A percentile compares a stretch with the other conserved stretches of the same genome.
These are phyloP conservation scores for Calcarisporium arbuscula DNA, from an alignment of 2,329 filamentous ascomycete genomes.

Conservation along the genomic window DNA sequence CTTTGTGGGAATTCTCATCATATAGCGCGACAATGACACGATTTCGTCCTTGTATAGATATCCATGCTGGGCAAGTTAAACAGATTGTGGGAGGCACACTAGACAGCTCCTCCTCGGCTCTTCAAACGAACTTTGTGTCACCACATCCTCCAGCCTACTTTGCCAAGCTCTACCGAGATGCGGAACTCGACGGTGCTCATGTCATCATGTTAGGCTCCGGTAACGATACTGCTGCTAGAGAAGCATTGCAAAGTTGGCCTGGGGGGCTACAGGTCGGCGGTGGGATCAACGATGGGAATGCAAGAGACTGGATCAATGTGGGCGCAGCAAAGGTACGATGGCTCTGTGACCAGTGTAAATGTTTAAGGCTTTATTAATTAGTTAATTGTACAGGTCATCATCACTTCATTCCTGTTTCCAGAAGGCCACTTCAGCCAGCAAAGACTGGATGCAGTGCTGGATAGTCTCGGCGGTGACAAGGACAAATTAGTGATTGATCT, in stretches of 20 bases:
- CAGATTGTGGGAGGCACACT: constrained; percentile 97
- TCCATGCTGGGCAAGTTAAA: constrained; percentile 96
- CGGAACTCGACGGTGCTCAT: constrained; percentile 72
- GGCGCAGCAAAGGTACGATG: constrained; percentile 77
- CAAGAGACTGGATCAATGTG: constrained; percentile 74
- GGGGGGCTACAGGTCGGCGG: constrained; percentile 81
- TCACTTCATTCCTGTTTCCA: constrained; percentile 93
- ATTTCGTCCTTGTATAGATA: constrained; percentile 93
- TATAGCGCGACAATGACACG: constrained; percentile 74
- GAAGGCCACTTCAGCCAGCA: constrained; percentile 72
- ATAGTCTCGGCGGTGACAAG: constrained; percentile 66
- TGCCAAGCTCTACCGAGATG: constrained; percentile 71
- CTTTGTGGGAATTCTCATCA: too few relatives aligned
- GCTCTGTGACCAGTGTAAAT: constrained; percentile 4
- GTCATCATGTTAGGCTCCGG: constrained; percentile 94
- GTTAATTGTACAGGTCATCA: constrained; percentile 70
- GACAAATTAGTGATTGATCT: constrained; percentile 88
- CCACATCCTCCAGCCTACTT: constrained; percentile 76
- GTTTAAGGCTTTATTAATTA: constrained; percentile 1
- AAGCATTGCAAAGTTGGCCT: constrained; percentile 75
- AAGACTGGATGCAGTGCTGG: constrained; percentile 67
- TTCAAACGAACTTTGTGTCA: constrained; percentile 92
- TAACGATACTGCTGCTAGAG: constrained; percentile 72
- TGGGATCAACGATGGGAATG: constrained; percentile 85
- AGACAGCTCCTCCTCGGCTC: constrained; percentile 54